phyloP scores from a whole-genome alignment of 768 basidiomycete genomes.

The Boletus sp. region DNA sequence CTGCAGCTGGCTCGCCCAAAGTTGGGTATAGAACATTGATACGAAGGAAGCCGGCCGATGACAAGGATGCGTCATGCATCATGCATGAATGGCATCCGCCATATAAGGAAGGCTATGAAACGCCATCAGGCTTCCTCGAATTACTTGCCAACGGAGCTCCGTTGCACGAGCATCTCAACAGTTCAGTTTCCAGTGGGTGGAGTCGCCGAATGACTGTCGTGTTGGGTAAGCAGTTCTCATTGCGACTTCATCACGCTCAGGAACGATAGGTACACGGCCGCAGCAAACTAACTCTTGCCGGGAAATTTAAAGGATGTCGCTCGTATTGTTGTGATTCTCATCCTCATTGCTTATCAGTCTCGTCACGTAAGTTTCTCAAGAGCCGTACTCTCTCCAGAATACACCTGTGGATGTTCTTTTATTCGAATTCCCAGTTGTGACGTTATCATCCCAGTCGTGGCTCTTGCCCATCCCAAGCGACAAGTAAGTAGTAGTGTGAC shows the following conservation, averaged over 20 bases:
- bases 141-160: not conserved
- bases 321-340: not conserved
- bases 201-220: not conserved
- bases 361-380: not conserved
- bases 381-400: not conserved
- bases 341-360: not conserved
- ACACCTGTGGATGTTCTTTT: not conserved
- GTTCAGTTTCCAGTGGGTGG: not conserved
- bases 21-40: not conserved
- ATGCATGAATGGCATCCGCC: not conserved
- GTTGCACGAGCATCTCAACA: not conserved
- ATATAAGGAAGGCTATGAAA: constrained; percentile 21
- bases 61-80: not conserved
- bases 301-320: not conserved
- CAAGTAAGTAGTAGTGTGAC: not conserved
- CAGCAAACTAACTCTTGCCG: too few relatives aligned
- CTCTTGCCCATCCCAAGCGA: not conserved
- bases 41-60: not conserved
- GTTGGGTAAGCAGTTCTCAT: not conserved
- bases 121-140: not conserved
- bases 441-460: not conserved
- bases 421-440: not conserved
- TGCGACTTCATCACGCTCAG: not conserved
- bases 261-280: not conserved
- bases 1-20: not conserved